Evolutionary conservation across 352 stramenopile genomes (phyloP), one percentile per base, ranked within the genome.

Genomic region (Phytophthora chlamydospora): DNA sequence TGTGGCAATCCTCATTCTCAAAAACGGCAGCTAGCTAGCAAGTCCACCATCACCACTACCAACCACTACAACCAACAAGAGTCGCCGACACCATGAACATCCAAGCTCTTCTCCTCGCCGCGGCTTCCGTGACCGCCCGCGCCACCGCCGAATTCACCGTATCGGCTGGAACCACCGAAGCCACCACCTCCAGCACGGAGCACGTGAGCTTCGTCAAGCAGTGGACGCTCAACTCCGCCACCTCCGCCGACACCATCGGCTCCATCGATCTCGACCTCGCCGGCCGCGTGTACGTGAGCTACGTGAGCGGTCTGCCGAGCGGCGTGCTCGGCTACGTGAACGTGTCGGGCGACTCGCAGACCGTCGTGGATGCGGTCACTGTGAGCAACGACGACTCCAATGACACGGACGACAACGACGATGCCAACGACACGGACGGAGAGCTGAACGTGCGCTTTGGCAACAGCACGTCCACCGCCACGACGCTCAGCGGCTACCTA

Each of bases 241-340:
- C 16, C 7, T 51, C 33, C 5, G 27, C 24, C n/a, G 50, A 66
- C 39, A 59, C 43, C 21, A 59, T 78, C 24, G 57, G 69, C 35
- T 57, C 63, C 12, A 68, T 78, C 42, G 57, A 66, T 19, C 39
- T 78, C 10, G 29, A 75, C 2, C 58, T 73, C 14, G 60, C 57
- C 21, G 69, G 69, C 2, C 56, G 53, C 6, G 65, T 72, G 2
- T 78, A 62, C 53, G 44, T 78, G 19, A 72, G 56, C 44, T 65
- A 72, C 55, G 27, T 58, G 33, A 73, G 53, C 31, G 50, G 50
- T 2, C 42, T 69, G 21, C 50, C 69, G 24, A 66, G 36, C 14
- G 66, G 65, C 5, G 52, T 75, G 17, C 65, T 73, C 14, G 65
- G 65, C 2, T 78, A 78, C 45, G 69, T 78, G 43, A 75, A 72